A percentile compares a stretch with the other conserved stretches of the same genome.
phyloP scores from a whole-genome alignment of 192 early-diverging fungal genomes.

The Backusella luteola region DNA sequence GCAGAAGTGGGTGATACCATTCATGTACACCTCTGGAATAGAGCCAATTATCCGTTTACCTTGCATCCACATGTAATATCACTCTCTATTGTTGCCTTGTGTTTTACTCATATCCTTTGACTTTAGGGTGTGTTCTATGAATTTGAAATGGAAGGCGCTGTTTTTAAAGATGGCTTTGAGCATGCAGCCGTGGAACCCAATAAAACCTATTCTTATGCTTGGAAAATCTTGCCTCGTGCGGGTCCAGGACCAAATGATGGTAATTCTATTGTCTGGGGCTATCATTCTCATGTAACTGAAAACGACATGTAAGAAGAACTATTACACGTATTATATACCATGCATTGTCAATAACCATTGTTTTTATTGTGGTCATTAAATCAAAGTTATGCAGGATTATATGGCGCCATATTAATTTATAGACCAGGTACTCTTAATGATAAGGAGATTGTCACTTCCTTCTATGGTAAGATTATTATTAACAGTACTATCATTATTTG shows the following conservation, averaged over 20 bases:
- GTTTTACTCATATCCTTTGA: neutral
- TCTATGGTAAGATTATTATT: constrained; percentile 21
- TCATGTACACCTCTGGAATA: constrained; percentile 29
- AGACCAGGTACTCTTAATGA: constrained; percentile 12
- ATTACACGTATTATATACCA: no score
- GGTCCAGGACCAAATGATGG: constrained; percentile 39
- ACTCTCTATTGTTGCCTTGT: neutral
- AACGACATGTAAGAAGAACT: constrained; percentile 24
- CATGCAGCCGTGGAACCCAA: constrained; percentile 10
- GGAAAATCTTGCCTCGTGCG: constrained; percentile 27
- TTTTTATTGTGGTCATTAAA: neutral
- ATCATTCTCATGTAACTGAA: constrained; percentile 35
- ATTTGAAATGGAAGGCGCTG: constrained; percentile 40
- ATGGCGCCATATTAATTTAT: constrained; percentile 34
- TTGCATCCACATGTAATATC: constrained; percentile 37
- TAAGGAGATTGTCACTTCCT: constrained; percentile 26
- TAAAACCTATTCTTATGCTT: constrained; percentile 20
- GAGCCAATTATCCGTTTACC: constrained; percentile 20
- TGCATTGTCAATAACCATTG: neutral
- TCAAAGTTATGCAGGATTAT: constrained; percentile 29
- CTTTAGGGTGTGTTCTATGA: constrained; percentile 27
- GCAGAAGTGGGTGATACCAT: constrained; percentile 36
- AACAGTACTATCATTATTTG: neutral
- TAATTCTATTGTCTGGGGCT: constrained; percentile 34
- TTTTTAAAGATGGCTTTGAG: constrained; percentile 22